A percentile compares a stretch with the other conserved stretches of the same genome.
Conservation (phyloP, 2,329 filamentous ascomycete genomes). For the Fusarium miscanthi region DNA sequence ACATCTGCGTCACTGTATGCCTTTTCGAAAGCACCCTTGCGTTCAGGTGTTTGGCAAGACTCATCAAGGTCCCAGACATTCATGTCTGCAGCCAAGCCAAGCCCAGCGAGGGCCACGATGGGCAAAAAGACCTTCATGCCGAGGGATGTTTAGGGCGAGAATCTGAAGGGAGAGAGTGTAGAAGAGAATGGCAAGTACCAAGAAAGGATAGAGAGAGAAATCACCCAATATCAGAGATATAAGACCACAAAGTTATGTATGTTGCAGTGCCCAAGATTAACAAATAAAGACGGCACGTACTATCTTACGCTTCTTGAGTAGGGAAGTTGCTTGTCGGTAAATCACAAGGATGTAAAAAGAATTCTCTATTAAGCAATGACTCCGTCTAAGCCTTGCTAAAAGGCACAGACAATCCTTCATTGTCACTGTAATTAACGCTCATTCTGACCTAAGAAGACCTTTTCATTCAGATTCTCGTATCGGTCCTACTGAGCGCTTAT, state of each 20-base stretch:
- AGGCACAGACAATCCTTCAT: neutral
- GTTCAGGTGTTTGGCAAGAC: constrained; percentile 1
- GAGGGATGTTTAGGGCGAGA: rapidly evolving
- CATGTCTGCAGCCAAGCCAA: neutral
- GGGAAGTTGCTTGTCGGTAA: rapidly evolving
- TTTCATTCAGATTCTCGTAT: neutral
- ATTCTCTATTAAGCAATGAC: neutral
- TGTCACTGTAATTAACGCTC: neutral
- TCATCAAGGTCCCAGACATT: constrained; percentile 4
- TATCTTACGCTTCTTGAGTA: rapidly evolving
- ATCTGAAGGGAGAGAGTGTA: neutral
- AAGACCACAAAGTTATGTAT: neutral
- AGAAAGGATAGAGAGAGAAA: neutral
- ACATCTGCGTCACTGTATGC: neutral
- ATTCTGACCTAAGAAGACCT: neutral
- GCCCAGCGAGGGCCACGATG: neutral
- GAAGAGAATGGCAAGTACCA: neutral
- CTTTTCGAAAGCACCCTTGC: neutral
- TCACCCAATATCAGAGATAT: neutral
- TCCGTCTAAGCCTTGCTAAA: neutral
- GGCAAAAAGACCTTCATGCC: neutral
- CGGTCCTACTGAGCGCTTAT: neutral
- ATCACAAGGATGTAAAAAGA: neutral
- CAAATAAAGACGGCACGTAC: neutral
- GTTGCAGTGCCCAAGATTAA: neutral